Percentiles rank a stretch among this genome's conserved stretches.
Evolutionary conservation across 2,329 filamentous ascomycete genomes (phyloP).

Genomic region (Pleomassaria siparia): DNA sequence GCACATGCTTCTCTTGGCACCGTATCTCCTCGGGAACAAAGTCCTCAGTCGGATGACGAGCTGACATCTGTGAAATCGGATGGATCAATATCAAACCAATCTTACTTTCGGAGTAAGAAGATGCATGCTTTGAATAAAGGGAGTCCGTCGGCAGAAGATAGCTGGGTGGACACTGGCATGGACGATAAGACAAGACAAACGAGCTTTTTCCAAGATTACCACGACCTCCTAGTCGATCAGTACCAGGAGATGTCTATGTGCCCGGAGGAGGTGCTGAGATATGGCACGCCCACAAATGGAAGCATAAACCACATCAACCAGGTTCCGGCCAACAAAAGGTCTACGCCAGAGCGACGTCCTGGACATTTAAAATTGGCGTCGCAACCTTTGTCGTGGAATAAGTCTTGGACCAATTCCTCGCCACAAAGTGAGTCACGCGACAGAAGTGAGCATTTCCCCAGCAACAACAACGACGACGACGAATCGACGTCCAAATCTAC

Average conservation of each 20-base stretch:
- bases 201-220: slow-evolving; percentile 36
- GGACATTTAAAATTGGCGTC: slow-evolving; percentile 12
- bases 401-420: slow-evolving; percentile 7
- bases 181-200: slow-evolving; percentile 23
- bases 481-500: not conserved
- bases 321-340: too few relatives aligned
- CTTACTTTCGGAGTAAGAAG: slow-evolving; percentile 16
- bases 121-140: slow-evolving; percentile 15
- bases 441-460: slow-evolving; percentile 1
- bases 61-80: not conserved
- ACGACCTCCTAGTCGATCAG: slow-evolving; percentile 26
- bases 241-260: slow-evolving; percentile 20
- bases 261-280: slow-evolving; percentile 9
- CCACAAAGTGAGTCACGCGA: slow-evolving; percentile 6
- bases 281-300: not conserved
- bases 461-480: not conserved
- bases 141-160: slow-evolving; percentile 16
- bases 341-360: too few relatives aligned
- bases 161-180: slow-evolving; percentile 19
- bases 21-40: slow-evolving; percentile 13
- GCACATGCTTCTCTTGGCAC: slow-evolving; percentile 23
- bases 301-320: not conserved
- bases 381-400: slow-evolving; percentile 24
- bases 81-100: slow-evolving; percentile 3
- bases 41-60: not conserved